Conservation (phyloP, 2,329 filamentous ascomycete species). For the Leptographium procerum region DNA sequence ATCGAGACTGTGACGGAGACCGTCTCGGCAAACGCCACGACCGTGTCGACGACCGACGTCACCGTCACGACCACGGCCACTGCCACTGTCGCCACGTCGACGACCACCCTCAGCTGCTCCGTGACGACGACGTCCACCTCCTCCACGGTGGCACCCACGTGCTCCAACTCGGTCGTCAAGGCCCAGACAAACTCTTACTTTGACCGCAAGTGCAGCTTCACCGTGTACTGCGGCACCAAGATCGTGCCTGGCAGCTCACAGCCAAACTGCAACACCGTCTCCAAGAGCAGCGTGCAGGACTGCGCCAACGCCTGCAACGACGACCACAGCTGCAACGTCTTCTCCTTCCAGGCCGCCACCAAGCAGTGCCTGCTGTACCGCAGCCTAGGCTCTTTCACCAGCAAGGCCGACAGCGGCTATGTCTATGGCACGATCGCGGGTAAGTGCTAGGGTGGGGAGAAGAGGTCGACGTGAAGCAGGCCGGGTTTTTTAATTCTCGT, state of each 20-base stretch:
- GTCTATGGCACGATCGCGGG: neutral
- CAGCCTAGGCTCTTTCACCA: neutral
- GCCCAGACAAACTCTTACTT: neutral
- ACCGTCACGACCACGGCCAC: neutral
- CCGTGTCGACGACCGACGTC: no score
- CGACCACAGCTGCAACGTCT: slow-evolving; percentile 5
- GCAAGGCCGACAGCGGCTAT: neutral
- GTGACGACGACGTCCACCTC: neutral
- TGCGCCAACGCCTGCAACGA: slow-evolving; percentile 6
- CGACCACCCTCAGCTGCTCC: no score
- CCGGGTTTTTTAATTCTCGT: no score
- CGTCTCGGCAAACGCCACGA: neutral
- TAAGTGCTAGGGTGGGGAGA: neutral
- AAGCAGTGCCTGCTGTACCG: slow-evolving; percentile 4
- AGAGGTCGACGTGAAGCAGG: neutral
- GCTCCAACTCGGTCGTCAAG: neutral
- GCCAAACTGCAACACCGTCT: neutral
- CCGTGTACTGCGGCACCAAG: slow-evolving; percentile 1
- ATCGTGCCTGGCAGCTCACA: neutral
- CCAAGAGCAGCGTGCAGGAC: neutral
- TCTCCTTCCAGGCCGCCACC: neutral
- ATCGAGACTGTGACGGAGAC: neutral
- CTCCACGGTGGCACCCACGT: neutral
- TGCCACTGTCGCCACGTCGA: neutral
- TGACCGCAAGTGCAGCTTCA: neutral